A percentile compares a stretch with the other conserved stretches of the same genome.
Conservation (phyloP, 2,329 filamentous ascomycete species). For the Pyrenophora tritici-repentis region DNA sequence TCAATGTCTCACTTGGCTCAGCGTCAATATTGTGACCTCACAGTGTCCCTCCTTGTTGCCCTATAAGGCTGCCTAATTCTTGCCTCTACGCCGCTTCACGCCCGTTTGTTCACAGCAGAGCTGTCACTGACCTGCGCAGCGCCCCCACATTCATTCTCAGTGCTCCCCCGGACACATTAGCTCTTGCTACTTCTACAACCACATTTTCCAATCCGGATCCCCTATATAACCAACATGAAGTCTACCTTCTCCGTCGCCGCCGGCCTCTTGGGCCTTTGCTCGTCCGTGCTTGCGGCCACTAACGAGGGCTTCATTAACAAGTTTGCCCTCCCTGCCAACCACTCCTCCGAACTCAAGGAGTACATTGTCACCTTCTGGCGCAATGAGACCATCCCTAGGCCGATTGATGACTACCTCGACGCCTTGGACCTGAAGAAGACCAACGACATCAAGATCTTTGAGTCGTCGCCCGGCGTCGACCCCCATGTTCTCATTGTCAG, state of each 20-base stretch:
- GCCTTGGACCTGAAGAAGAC: slow-evolving; percentile 37
- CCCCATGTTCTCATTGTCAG: slow-evolving; percentile 48
- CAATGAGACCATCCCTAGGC: slow-evolving; percentile 20
- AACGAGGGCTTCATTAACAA: slow-evolving; percentile 36
- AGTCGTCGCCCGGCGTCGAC: slow-evolving; percentile 47
- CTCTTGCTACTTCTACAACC: slow-evolving; percentile 5
- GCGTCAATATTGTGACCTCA: slow-evolving; percentile 12
- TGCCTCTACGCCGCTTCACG: slow-evolving; percentile 5
- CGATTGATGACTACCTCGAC: slow-evolving; percentile 20
- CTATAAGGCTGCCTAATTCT: slow-evolving; percentile 19
- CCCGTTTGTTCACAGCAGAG: slow-evolving; percentile 15
- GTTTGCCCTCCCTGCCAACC: slow-evolving; percentile 23
- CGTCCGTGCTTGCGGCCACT: slow-evolving; percentile 23
- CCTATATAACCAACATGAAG: slow-evolving; percentile 39
- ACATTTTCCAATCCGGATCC: slow-evolving; percentile 31
- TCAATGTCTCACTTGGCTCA: slow-evolving; percentile 17
- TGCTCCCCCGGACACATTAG: background rate
- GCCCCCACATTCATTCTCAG: slow-evolving; percentile 27
- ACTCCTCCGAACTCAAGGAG: slow-evolving; percentile 39
- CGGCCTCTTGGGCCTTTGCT: slow-evolving; percentile 32
- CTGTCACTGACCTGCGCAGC: slow-evolving; percentile 30
- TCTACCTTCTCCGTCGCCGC: slow-evolving; percentile 33
- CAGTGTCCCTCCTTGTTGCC: slow-evolving; percentile 7
- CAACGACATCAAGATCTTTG: slow-evolving; percentile 43
- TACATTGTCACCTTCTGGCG: slow-evolving; percentile 32